Conservation (phyloP, 208 protist genomes). For the Porcisia deanei region DNA sequence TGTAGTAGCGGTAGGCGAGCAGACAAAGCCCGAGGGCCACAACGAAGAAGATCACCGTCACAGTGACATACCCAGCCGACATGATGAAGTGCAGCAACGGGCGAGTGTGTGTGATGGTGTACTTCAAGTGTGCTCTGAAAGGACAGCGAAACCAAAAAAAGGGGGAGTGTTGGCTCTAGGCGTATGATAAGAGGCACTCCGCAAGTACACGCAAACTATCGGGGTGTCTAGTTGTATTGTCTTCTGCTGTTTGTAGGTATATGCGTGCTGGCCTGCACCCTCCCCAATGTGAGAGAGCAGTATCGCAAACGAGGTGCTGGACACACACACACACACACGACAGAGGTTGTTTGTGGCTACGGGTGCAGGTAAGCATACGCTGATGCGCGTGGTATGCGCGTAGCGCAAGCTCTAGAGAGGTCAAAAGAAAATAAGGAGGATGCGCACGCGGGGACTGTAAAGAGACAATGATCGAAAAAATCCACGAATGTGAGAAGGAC, state of each 20-base stretch:
- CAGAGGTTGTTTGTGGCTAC: not conserved
- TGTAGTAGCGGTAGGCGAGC: conserved; percentile 81
- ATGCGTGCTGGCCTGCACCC: not conserved
- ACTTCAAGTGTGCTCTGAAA: no score
- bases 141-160: no score
- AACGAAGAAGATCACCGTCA: conserved; percentile 77
- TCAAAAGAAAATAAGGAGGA: not conserved
- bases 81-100: conserved; percentile 23
- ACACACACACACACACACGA: not conserved
- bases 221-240: not conserved
- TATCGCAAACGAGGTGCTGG: not conserved
- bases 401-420: not conserved
- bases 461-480: not conserved
- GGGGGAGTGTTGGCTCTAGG: not conserved
- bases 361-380: not conserved
- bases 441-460: not conserved
- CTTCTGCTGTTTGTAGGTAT: not conserved
- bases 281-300: not conserved
- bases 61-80: conserved; percentile 46
- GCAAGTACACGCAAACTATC: not conserved
- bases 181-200: not conserved
- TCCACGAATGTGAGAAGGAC: not conserved
- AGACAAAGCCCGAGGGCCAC: conserved; percentile 51
- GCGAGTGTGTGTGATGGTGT: no score
- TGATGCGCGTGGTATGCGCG: not conserved